Conservation (phyloP, 176 grass and related monocot genomes). For the Panicum miliaceum region DNA sequence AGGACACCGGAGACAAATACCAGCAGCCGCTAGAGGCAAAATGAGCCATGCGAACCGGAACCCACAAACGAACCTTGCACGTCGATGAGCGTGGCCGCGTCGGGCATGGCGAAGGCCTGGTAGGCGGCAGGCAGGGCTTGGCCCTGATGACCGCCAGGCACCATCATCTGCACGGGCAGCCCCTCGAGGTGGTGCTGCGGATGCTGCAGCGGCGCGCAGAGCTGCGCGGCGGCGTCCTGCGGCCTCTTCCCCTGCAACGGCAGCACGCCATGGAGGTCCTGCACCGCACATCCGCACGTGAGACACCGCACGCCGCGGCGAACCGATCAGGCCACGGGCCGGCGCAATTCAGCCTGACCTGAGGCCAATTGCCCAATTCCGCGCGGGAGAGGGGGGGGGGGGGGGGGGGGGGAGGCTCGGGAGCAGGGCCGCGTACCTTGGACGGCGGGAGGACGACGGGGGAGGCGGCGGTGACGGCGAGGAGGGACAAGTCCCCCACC, state of each 20-base stretch:
- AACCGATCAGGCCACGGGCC: no score
- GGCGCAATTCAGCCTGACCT: no score
- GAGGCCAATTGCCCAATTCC: neutral
- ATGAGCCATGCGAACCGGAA: neutral
- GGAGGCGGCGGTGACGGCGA: conserved; percentile 45
- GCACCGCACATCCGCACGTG: no score
- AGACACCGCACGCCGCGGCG: no score
- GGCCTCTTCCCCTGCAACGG: conserved; percentile 51
- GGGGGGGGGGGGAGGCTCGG: no score
- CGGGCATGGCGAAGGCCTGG: conserved; percentile 37
- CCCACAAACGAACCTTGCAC: conserved; percentile 52
- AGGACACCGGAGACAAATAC: neutral
- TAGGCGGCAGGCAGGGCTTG: neutral
- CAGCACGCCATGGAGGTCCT: conserved; percentile 57
- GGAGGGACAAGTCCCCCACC: conserved; percentile 55
- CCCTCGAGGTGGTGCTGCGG: conserved; percentile 40
- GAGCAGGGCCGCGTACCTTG: conserved; percentile 29
- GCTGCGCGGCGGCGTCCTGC: conserved; percentile 45
- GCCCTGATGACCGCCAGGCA: conserved; percentile 17
- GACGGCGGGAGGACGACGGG: conserved; percentile 43
- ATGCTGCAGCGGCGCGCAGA: conserved; percentile 42
- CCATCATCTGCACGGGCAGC: conserved; percentile 37
- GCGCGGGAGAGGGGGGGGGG: neutral
- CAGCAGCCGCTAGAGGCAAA: neutral
- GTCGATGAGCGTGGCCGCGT: conserved; percentile 60